phyloP scores from a whole-genome alignment of 306 rosid genomes.

The Notholithocarpus densiflorus region DNA sequence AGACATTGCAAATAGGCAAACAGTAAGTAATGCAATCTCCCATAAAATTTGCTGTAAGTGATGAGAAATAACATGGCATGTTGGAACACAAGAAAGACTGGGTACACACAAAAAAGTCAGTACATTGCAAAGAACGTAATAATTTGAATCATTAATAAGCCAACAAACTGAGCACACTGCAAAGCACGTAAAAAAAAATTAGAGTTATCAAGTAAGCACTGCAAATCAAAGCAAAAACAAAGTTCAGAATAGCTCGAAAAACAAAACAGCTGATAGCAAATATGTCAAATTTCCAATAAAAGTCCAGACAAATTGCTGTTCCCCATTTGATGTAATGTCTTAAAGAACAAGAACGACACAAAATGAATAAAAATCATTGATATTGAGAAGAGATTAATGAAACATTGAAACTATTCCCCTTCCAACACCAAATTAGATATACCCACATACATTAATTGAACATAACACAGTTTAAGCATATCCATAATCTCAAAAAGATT shows the following conservation, averaged over 20 bases:
- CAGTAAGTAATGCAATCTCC: background rate
- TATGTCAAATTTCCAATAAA: background rate
- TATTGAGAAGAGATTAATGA: background rate
- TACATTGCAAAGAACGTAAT: background rate
- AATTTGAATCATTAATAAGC: background rate
- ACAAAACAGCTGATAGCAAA: background rate
- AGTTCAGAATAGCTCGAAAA: background rate
- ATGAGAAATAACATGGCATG: background rate
- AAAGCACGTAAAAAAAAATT: background rate
- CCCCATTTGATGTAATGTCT: background rate
- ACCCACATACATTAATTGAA: background rate
- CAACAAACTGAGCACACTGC: background rate
- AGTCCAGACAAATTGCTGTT: background rate
- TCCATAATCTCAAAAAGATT: background rate
- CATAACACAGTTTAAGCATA: background rate
- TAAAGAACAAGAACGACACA: background rate
- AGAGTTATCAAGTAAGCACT: background rate
- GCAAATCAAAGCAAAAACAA: background rate
- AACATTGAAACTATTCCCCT: background rate
- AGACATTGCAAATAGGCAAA: background rate
- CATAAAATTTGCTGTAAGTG: background rate
- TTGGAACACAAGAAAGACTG: background rate
- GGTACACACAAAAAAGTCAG: background rate
- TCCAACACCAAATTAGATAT: background rate
- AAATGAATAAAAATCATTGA: background rate